Evolutionary conservation across 192 early-diverging fungal genomes (phyloP).

Genomic region (Blastocladiella britannica): DNA sequence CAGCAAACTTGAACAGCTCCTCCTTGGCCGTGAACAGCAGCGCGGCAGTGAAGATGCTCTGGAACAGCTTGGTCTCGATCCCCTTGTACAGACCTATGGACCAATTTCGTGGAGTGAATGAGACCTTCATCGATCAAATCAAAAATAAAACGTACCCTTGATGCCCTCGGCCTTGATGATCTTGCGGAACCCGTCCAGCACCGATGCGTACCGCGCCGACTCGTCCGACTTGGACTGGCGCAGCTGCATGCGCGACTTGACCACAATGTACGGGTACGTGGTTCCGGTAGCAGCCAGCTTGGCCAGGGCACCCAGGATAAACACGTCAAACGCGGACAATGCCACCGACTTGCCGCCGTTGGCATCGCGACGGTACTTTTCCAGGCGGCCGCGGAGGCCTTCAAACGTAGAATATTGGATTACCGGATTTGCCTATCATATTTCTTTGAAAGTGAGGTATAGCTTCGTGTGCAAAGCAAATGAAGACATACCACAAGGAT

Average conservation of each 20-base stretch:
- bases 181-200: conserved; percentile 75
- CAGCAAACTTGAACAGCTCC: conserved; percentile 45
- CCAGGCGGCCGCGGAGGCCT: conserved; percentile 50
- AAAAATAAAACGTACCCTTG: too few relatives aligned
- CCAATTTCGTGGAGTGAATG: not conserved
- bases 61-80: conserved; percentile 86
- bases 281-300: conserved; percentile 86
- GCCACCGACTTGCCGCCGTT: conserved; percentile 13
- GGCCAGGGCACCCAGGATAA: conserved; percentile 81
- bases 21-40: conserved; percentile 93
- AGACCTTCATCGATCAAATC: conserved; percentile 22
- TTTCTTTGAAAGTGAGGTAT: too few relatives aligned
- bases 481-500: conserved; percentile 96
- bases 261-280: conserved; percentile 97
- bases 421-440: conserved; percentile 98
- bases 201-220: conserved; percentile 49
- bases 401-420: conserved; percentile 99
- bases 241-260: conserved; percentile 96
- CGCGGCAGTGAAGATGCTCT: conserved; percentile 83
- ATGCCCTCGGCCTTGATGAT: conserved; percentile 79
- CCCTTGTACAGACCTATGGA: conserved; percentile 70
- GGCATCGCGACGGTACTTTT: conserved; percentile 26
- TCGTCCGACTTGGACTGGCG: conserved; percentile 56
- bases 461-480: too few relatives aligned
- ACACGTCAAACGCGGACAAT: conserved; percentile 73